Evolutionary conservation across 192 early-diverging fungal genomes (phyloP).

Genomic region (Neocallimastix lanati): DNA sequence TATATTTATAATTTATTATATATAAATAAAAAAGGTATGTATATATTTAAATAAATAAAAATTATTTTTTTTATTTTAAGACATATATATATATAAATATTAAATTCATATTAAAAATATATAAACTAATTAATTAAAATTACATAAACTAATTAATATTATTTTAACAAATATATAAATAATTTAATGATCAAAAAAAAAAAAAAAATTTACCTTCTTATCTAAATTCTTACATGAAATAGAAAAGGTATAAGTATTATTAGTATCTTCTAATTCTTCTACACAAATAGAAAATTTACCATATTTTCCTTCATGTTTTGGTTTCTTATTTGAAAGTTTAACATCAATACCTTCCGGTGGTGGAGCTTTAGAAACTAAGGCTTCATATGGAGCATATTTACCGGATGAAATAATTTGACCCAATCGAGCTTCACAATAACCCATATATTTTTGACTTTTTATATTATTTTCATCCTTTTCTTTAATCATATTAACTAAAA

Average conservation of each 20-base stretch:
- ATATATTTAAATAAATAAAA: too few species aligned
- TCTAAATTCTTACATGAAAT: neutral
- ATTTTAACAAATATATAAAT: too few species aligned
- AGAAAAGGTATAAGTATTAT: neutral
- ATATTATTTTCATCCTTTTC: neutral
- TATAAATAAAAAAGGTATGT: too few species aligned
- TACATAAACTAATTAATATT: too few species aligned
- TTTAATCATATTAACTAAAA: neutral
- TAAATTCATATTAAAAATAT: too few species aligned
- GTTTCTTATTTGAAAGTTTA: neutral
- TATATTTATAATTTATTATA: too few species aligned
- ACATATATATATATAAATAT: too few species aligned
- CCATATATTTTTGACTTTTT: neutral
- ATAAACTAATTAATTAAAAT: too few species aligned
- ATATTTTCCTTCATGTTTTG: neutral
- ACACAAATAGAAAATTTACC: neutral
- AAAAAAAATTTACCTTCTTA: neutral
- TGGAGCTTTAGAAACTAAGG: neutral
- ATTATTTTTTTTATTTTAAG: too few species aligned
- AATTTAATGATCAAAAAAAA: too few species aligned
- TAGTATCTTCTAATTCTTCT: neutral
- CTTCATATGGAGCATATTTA: neutral
- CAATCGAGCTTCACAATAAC: neutral
- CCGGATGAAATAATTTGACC: neutral
- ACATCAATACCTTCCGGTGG: neutral